Conservation (phyloP, 495 filamentous ascomycete genomes). For the Podospora sp. region DNA sequence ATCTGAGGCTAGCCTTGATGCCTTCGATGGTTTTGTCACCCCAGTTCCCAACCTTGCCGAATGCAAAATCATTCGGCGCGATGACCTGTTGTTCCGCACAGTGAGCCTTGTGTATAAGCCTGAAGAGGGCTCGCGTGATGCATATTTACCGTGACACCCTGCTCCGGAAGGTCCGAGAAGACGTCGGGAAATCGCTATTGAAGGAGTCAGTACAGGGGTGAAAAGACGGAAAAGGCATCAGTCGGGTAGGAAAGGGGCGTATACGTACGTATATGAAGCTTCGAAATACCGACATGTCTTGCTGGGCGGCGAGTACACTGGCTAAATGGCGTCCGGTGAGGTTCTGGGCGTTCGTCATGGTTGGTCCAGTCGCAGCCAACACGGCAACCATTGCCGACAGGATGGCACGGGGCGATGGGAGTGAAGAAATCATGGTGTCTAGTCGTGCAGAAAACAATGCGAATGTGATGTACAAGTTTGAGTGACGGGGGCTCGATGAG, state of each 20-base stretch:
- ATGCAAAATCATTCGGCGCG: conserved; percentile 34
- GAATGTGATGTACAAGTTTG: neutral
- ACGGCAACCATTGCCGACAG: neutral
- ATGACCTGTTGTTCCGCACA: conserved; percentile 19
- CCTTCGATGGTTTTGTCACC: conserved; percentile 12
- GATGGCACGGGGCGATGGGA: neutral
- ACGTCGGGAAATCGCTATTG: neutral
- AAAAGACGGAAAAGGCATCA: no score
- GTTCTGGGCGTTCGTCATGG: neutral
- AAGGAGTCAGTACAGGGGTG: neutral
- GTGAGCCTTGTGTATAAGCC: no score
- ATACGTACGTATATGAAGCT: neutral
- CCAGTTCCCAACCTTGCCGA: conserved; percentile 30
- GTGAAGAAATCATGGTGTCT: neutral
- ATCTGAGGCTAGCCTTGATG: conserved; percentile 24
- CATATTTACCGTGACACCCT: neutral
- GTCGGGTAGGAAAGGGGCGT: no score
- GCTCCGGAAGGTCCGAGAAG: neutral
- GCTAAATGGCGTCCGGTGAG: neutral
- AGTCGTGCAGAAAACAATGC: neutral
- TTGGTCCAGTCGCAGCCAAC: neutral
- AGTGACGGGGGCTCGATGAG: neutral
- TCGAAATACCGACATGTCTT: neutral
- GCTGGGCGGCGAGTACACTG: neutral
- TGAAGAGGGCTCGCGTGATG: no score